These are phyloP conservation scores for Diaporthe batatas DNA, from an alignment of 2,329 filamentous ascomycete genomes.

Conservation along the genomic window DNA sequence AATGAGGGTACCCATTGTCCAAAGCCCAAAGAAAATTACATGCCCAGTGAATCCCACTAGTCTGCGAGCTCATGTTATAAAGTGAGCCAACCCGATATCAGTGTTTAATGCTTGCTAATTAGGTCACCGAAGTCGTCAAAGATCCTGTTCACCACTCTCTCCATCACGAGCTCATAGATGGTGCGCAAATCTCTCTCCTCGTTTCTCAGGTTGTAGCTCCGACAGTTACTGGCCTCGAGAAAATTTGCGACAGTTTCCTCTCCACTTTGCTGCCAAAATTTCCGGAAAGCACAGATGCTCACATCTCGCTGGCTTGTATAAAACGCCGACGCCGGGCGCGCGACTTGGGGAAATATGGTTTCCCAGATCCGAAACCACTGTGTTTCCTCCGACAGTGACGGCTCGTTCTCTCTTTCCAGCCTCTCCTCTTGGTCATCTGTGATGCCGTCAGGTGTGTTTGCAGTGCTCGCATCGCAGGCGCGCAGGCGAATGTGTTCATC, in stretches of 20 bases:
- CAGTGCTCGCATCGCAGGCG: background rate
- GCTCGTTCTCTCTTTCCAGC: background rate
- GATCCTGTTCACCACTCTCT: background rate
- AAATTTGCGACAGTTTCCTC: background rate
- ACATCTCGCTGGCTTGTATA: background rate
- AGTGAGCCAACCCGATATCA: too few species aligned
- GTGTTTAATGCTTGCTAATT: background rate
- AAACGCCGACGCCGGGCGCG: background rate
- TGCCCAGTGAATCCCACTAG: background rate
- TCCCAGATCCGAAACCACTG: conserved; percentile 25
- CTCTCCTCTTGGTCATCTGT: background rate
- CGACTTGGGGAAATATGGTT: background rate
- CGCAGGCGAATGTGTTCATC: conserved; percentile 16
- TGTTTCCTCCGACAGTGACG: background rate
- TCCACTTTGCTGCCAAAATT: background rate
- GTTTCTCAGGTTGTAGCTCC: background rate
- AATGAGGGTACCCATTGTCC: too few species aligned
- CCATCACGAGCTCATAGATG: background rate
- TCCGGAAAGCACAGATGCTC: background rate
- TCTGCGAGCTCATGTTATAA: background rate
- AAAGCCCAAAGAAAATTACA: too few species aligned
- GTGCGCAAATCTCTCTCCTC: background rate
- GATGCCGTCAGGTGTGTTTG: background rate
- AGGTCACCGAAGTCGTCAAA: background rate
- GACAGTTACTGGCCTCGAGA: background rate